Percentiles rank a stretch among this genome's conserved stretches.
Evolutionary conservation across 2,329 filamentous ascomycete species (phyloP).

Genomic region (Metarhizium humberi): DNA sequence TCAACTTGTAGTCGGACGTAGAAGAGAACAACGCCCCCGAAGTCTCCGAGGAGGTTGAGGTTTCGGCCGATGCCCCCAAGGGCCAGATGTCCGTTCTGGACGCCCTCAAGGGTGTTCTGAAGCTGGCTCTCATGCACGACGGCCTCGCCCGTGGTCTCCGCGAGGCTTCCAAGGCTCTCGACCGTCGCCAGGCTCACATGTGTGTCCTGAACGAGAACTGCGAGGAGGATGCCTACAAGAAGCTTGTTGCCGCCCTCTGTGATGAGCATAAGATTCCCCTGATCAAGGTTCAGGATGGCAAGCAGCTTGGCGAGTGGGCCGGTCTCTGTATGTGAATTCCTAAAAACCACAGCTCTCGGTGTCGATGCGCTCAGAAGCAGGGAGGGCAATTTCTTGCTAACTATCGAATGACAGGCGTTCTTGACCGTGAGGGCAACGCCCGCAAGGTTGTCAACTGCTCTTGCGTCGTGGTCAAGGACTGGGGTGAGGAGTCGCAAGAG

Average conservation of each 20-base stretch:
- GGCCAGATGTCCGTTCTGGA: conserved; percentile 97
- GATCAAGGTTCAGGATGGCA: conserved; percentile 99
- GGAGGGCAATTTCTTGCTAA: conserved; percentile 18
- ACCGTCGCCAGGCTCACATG: conserved; percentile 98
- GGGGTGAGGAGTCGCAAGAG: conserved; percentile 99
- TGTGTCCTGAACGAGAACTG: conserved; percentile 99
- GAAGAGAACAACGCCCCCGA: conserved; percentile 93
- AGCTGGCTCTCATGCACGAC: conserved; percentile 98
- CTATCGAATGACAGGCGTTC: conserved; percentile 58
- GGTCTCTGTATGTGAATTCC: conserved; percentile 76
- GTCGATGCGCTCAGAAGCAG: background rate
- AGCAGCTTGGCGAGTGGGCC: conserved; percentile 99
- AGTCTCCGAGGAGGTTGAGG: conserved; percentile 84
- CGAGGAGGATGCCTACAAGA: conserved; percentile 99
- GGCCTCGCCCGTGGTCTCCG: conserved; percentile 97
- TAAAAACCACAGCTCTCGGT: background rate
- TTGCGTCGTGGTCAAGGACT: conserved; percentile 98
- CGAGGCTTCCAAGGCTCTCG: conserved; percentile 97
- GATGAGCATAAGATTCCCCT: conserved; percentile 99
- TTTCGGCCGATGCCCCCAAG: conserved; percentile 83
- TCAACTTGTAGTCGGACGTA: conserved; percentile 81
- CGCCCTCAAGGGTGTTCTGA: conserved; percentile 96
- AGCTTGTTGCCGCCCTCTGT: conserved; percentile 97
- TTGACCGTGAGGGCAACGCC: conserved; percentile 98
- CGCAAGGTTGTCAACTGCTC: conserved; percentile 99